A percentile compares a stretch with the other conserved stretches of the same genome.
These are phyloP conservation scores for Neurospora sp. DNA, from an alignment of 495 filamentous ascomycete genomes.

Conservation along the genomic window DNA sequence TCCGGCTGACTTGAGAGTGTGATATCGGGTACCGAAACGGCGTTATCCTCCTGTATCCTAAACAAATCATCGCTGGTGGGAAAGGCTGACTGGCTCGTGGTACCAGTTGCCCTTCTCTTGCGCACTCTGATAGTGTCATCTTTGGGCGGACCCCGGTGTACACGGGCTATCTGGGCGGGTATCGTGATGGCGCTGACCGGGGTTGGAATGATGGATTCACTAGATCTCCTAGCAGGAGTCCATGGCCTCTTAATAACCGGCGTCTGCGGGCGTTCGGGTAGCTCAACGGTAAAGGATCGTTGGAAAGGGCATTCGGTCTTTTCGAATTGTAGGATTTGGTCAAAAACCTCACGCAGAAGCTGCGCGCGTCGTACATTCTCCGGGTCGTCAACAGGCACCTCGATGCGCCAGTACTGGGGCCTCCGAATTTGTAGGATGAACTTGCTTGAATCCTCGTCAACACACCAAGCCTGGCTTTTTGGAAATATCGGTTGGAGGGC, in stretches of 20 bases:
- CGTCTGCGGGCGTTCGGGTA: constrained; percentile 59
- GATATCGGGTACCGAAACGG: background rate
- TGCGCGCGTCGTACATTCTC: constrained; percentile 51
- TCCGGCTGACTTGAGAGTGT: background rate
- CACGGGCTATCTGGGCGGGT: constrained; percentile 13
- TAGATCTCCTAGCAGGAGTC: constrained; percentile 47
- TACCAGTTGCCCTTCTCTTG: background rate
- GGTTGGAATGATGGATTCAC: constrained; percentile 13
- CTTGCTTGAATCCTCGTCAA: constrained; percentile 66
- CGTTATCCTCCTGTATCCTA: background rate
- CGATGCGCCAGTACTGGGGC: constrained; percentile 81
- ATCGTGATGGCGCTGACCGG: constrained; percentile 9
- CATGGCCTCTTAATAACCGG: constrained; percentile 60
- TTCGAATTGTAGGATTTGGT: constrained; percentile 68
- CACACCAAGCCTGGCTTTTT: constrained; percentile 86
- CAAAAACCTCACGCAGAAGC: constrained; percentile 58
- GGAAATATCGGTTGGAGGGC: constrained; percentile 76
- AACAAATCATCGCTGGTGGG: background rate
- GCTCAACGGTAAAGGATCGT: constrained; percentile 59
- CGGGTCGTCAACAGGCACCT: constrained; percentile 53
- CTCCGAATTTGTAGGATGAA: constrained; percentile 74
- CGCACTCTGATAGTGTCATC: constrained; percentile 1
- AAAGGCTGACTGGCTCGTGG: background rate
- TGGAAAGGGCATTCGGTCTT: constrained; percentile 80
- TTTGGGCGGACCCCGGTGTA: constrained; percentile 7